Base-by-base conservation (phyloP, 2,329 filamentous ascomycete species). In the Neonectria neomacrospora region DNA sequence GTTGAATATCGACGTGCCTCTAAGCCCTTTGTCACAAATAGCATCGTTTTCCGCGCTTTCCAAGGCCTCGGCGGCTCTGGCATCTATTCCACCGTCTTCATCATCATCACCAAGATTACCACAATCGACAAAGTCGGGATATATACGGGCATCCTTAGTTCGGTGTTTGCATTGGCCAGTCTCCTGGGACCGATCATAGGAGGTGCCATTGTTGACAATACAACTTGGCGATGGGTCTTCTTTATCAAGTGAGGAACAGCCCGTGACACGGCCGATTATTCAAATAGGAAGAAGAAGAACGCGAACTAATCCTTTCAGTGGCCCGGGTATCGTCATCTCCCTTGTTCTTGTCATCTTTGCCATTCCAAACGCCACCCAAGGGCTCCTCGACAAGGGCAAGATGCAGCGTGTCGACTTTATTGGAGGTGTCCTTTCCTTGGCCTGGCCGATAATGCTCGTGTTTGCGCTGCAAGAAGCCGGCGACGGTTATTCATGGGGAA, bases 41-140 rank as follows among this genome's bases (percentile, higher is more conserved):
- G 30, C 30, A 53, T 53, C 50, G 22, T 53, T 26, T 53, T 53
- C 30, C 54, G 54, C 10, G 54, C 54, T 11, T 50, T 58, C 16
- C 54, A 58, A 18, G 54, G 54, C 2, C 30, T 58, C 6, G 54
- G 54, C 12, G 54, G 54, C n/a, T 58, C 54, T 3, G 54, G 54
- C 16, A 58, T 58, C 32, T 58, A 58, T 9, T 50, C 54, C 6
- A 39, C 34, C 16, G 44, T 51, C 32, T 50, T 51, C 26, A 32
- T 58, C 54, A 51, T 58, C 32, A 51, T 58, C 9, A 20, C 54
- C 45, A 39, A 50, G 45, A 58, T 58, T 14, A 37, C 50, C 44
- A 39, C 54, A 5, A 11, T 51, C 7, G 54, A 58, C 8, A 58
- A 58, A 42, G 32, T 58, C 10, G 54, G 44, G 16, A 58, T 51